These are phyloP conservation scores for Podospora anserina DNA, from an alignment of 495 filamentous ascomycete species.

Conservation along the genomic window DNA sequence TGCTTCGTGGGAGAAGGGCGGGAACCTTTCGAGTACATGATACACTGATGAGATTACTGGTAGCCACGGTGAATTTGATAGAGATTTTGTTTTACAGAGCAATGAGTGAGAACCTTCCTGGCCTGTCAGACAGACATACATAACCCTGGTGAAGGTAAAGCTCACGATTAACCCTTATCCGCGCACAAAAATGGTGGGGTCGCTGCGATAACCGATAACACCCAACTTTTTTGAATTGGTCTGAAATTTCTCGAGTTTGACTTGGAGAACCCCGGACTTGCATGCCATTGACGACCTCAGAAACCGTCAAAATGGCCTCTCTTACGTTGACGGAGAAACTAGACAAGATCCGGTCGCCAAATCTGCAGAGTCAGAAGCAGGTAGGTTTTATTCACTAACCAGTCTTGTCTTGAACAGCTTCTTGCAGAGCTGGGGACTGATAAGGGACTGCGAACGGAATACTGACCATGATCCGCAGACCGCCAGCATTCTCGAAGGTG, in stretches of 20 bases:
- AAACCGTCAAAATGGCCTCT: constrained; percentile 41
- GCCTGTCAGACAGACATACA: not conserved
- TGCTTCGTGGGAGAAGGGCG: not conserved
- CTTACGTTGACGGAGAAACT: constrained; percentile 84
- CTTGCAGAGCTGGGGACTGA: not conserved
- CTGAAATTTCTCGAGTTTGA: constrained; percentile 27
- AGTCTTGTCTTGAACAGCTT: not conserved
- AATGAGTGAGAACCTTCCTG: not conserved
- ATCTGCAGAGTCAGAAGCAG: constrained; percentile 92
- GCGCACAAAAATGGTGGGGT: constrained; percentile 16
- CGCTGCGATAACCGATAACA: constrained; percentile 27
- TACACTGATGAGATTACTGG: not conserved
- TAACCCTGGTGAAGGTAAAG: constrained; percentile 6
- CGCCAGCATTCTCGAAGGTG: constrained; percentile 78
- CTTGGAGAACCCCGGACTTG: constrained; percentile 20
- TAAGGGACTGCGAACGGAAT: not conserved
- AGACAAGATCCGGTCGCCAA: constrained; percentile 92
- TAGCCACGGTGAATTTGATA: not conserved
- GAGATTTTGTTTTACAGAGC: not conserved
- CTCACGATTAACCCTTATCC: constrained; percentile 27
- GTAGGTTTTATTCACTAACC: constrained; percentile 43
- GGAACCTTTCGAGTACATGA: constrained; percentile 4
- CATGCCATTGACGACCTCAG: constrained; percentile 19
- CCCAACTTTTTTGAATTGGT: constrained; percentile 30
- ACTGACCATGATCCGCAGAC: constrained; percentile 54